Evolutionary conservation across 2,329 filamentous ascomycete genomes (phyloP), one percentile per base, ranked within the genome.

Genomic region (Monosporascus sp.): DNA sequence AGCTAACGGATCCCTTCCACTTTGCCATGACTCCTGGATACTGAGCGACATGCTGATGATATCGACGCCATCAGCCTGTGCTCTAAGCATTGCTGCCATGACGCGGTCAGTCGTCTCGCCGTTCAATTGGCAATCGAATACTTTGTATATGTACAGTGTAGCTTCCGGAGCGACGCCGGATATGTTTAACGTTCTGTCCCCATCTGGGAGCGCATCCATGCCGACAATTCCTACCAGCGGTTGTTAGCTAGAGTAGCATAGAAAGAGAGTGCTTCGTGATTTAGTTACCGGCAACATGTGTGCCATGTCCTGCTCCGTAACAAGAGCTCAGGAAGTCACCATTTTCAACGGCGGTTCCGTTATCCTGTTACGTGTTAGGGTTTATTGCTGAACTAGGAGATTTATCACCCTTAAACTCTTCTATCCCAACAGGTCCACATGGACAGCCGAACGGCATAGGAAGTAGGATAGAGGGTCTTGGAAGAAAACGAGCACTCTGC

Each of bases 1-100:
- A 18, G 57, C 47, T 20, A 58, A 35, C 15, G 57, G 53, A 48
- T 58, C 55, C 3, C 17, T 44, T 18, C 49, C 48, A 14, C 56
- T 41, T 50, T 54, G 47, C 58, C 59, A 52, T 3, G 50, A 51
- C 38, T 55, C 55, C 35, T 51, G 40, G 26, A 55, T 52, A 48
- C 60, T 24, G 14, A 67, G 51, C 1, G 65, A 67, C 54, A 67
- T 63, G 48, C 60, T 65, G 40, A 68, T 57, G 9, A 67, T 55
- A 26, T 68, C 63, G 5, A 63, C 63, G 22, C 62, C 62, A 24
- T 67, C 66, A 8, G 55, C 54, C 2, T 60, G 54, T 0, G 65
- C 64, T 35, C 56, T 55, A 1, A 61, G 48, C 59, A 67, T 65
- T 11, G 62, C 63, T 0, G 60, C 61, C 22, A 69, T 54, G n/a